Base-by-base conservation (phyloP, 306 rosid species). In the Coriaria nepalensis region DNA sequence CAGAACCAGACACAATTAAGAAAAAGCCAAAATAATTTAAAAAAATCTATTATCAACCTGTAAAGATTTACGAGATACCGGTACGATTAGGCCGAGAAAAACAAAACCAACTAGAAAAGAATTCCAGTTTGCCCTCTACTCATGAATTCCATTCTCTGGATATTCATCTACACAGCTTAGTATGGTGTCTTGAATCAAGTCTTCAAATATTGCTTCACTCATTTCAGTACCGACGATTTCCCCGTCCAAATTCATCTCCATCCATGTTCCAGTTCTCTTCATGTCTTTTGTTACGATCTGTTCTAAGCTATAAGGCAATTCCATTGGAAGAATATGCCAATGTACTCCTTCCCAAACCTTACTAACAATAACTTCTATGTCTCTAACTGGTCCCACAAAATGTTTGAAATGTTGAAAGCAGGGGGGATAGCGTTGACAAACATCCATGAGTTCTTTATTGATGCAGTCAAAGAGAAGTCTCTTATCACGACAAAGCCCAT, bases 271-370 rank as follows among this genome's bases (percentile, higher is more conserved):
- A 37, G 59, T 52, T 78, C 75, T 79, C 54, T 59, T 72, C 87
- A 92, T 71, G 66, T 92, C 96, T 67, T 86, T 85, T 45, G 65
- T 47, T 45, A 92, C 78, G 55, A 85, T 78, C 66, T 92, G 92
- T 59, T 92, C 98, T 63, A 92, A 71, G 2, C 86, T 73, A 41
- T 38, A 78, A 4, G 93, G 96, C 6, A 68, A 74, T 33, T 86
- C 79, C 40, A 77, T 51, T 10, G 83, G 80, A 75, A 61, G 73
- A 63, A 92, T 68, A 73, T 75, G 77, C 94, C 94, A 78, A 53
- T 80, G 53, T 43, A 92, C 77, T 69, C 75, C 87, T 68, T 68
- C 75, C 59, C 78, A 79, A 13, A 78, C 76, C 73, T 69, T 81
- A 52, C 56, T 57, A 42, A 62, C 53, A 37, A 67, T 55, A 11